Evolutionary conservation across 2,329 filamentous ascomycete species (phyloP).

Genomic region (Pseudocercospora musae): DNA sequence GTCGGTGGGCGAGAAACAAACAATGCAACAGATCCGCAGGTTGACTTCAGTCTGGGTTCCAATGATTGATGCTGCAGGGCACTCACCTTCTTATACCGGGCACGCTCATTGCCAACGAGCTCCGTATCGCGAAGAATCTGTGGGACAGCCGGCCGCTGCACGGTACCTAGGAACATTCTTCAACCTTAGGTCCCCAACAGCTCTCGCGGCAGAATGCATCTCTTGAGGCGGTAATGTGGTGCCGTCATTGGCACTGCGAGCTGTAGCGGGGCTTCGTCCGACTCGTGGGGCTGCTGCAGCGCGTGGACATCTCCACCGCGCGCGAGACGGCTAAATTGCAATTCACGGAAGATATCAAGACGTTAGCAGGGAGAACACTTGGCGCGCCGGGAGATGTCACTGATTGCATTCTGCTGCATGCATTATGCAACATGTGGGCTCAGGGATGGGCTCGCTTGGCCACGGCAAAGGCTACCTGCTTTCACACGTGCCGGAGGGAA

Average conservation of each 20-base stretch:
- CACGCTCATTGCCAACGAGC: constrained; percentile 7
- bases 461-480: background rate
- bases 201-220: constrained; percentile 16
- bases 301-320: background rate
- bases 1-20: constrained; percentile 9
- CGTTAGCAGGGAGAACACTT: background rate
- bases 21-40: constrained; percentile 15
- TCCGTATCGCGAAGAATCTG: background rate
- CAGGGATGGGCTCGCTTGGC: background rate
- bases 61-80: background rate
- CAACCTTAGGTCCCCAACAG: background rate
- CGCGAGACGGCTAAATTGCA: constrained; percentile 6
- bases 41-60: constrained; percentile 1
- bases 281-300: background rate
- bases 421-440: background rate
- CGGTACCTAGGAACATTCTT: constrained; percentile 10
- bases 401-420: background rate
- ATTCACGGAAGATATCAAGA: constrained; percentile 1
- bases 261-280: constrained; percentile 2
- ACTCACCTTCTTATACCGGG: constrained; percentile 18
- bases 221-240: background rate
- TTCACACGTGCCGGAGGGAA: background rate
- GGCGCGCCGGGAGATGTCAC: background rate
- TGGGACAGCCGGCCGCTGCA: constrained; percentile 8
- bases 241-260: constrained; percentile 9